Base-by-base conservation (phyloP, 805 yeast species). In the Pichia manshurica region DNA sequence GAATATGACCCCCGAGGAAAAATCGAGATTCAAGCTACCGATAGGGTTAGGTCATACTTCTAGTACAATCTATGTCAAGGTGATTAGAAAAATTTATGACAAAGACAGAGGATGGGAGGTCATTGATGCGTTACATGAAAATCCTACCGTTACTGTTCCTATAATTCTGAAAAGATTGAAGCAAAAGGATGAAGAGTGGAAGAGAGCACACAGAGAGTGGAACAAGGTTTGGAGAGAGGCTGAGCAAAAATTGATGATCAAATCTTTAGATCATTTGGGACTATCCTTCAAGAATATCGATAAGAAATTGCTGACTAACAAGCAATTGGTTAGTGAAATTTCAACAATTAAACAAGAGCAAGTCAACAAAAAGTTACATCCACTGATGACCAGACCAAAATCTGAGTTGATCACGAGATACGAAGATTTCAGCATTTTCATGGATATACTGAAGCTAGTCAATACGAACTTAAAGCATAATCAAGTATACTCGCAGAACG, bases 181-280 rank as follows among this genome's bases (percentile, higher is more conserved):
- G 67, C 98, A 93, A 67, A 93, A 93, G 67, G 98, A 93, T 63
- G 98, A 93, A 67, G 99, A 93, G 67, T 93, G 99, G 99, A 86
- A 88, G 66, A 79, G 96, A 53, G 90, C 96, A 2, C 99, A 91
- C 60, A 80, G 98, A 58, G 98, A 93, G 64, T 93, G 99, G 98
- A 91, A 91, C 68, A 91, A 91, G 63, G 95, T 89, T 13, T 93
- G 99, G 99, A 81, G 99, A 62, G 98, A 91, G 67, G 81, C 95
- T 68, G 99, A 93, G 66, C 96, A 90, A 61, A 90, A 88, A 59
- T 96, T 89, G 0, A 90, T 86, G 64, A 87, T 81, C 71, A 93
- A 93, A 66, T 87, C 96, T 2, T 73, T 93, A 55, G 99, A 93
- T 64, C 99, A 93, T 64, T 71, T 91, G 53, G 99, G 99, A 1